Base-by-base conservation (phyloP, 805 yeast species). In the Blastobotrys robertii region DNA sequence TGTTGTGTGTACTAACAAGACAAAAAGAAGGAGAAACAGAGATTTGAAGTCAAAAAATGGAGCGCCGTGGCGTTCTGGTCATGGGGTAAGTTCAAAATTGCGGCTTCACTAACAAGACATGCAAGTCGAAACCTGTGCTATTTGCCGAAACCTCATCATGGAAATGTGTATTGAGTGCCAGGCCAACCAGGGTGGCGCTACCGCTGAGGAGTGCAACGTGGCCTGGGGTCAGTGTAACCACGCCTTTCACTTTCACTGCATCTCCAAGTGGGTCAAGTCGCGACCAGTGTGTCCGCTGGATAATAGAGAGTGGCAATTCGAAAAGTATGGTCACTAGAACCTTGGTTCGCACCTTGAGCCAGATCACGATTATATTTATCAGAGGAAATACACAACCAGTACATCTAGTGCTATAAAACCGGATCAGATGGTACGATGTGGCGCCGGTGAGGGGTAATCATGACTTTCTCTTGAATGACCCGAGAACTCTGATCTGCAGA, bases 51-150 rank as follows among this genome's bases (percentile, higher is more conserved):
- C 34, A 84, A 86, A 60, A 92, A 88, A 69, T 90, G 98, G 97
- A 87, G 95, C 10, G 97, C 97, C 0, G 98, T 92, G 39, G 97
- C 97, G n/a, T 86, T 92, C 60, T 92, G 99, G 99, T 86, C 97
- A 0, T 92, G 98, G 98, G 95, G 74, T 66, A 69, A 58, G 67
- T 29, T 8, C 13, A 11, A 12, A 25, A 14, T 10, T 41, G 8
- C 12, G 30, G 5, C 6, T 34, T 8, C 14, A 29, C 28, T 39
- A 34, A 34, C 25, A 29, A 68, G 76, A 86, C 65, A 83, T 86
- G 47, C 90, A 79, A 30, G 90, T 86, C 43, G 98, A 94, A 51
- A 86, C 85, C 43, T 92, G 99, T 70, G 97, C 99, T 33, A 92
- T 92, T 60, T 92, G 99, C 72, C 76, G 97, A 60, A 92, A 90